Evolutionary conservation across 2,329 filamentous ascomycete species (phyloP).

Genomic region (Botrytis squamosa): DNA sequence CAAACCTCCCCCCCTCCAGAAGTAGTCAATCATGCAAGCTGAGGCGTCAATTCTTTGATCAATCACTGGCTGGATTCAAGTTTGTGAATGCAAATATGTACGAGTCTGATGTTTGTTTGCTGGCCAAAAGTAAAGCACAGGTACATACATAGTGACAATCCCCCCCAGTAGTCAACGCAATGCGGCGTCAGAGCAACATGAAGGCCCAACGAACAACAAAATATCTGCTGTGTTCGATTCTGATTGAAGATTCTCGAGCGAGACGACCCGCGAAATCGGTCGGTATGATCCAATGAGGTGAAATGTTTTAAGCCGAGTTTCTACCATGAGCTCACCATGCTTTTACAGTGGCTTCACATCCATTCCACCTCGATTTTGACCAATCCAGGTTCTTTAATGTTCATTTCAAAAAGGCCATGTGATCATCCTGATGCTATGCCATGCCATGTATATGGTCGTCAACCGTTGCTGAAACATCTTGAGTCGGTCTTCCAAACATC

Average conservation of each 20-base stretch:
- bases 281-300: constrained; percentile 16
- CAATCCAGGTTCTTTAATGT: constrained; percentile 1
- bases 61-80: constrained; percentile 12
- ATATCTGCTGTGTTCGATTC: constrained; percentile 23
- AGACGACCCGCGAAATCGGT: constrained; percentile 20
- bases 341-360: constrained; percentile 15
- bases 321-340: constrained; percentile 20
- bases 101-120: constrained; percentile 19
- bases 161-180: constrained; percentile 19
- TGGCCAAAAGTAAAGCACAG: constrained; percentile 21
- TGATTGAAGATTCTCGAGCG: constrained; percentile 20
- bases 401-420: background rate
- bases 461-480: constrained; percentile 25
- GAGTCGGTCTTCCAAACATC: constrained; percentile 16
- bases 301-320: constrained; percentile 6
- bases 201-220: constrained; percentile 24
- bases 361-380: constrained; percentile 16
- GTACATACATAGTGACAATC: constrained; percentile 15
- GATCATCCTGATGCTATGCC: constrained; percentile 1
- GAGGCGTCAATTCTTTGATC: constrained; percentile 8
- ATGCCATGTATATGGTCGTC: constrained; percentile 14
- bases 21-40: background rate
- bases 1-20: background rate
- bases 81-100: constrained; percentile 16
- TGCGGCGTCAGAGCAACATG: constrained; percentile 23